Base-by-base conservation (phyloP, 768 basidiomycete species). In the Nidularia pulvinata region DNA sequence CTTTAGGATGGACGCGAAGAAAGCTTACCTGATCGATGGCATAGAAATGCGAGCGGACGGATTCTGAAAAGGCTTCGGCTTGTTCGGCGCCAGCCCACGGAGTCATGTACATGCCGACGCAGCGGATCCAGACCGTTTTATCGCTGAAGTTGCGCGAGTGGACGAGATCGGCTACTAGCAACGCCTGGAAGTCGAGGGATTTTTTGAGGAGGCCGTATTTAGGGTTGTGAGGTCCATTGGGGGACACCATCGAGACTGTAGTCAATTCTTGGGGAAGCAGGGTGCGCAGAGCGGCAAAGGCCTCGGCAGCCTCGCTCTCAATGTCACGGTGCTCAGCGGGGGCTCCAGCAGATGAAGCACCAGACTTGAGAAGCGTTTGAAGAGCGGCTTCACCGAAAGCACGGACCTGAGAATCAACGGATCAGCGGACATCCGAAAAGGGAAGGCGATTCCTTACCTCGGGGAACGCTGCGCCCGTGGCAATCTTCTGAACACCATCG, bases 401-500 rank as follows among this genome's bases (percentile, higher is more conserved):
- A 54, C 95, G 90, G 61, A 97, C 88, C 87, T 88, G 52, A 6
- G 50, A 35, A 34, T 36, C 39, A 19, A 53, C 42, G 25, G 53
- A 25, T 14, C 46, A 22, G 33, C 47, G 42, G 33, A 35, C 33
- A 42, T 25, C 45, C 58, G 14, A 48, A 49, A 53, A 42, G 36
- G 35, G 51, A 56, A 50, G n/a, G 51, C 49, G 33, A 44, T 14
- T 32, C 61, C 79, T 52, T 39, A 88, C 93, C 75, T 98, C 96
- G 50, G 96, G 96, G 80, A 98, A 98, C 30, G 95, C 93, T 51
- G 95, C 95, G 14, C 89, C 83, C 52, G 85, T 85, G 10, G 91
- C 91, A 59, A 98, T 93, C 70, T 89, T 91, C 64, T 91, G 84
- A 14, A 96, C 93, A 54, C 95, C 94, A 34, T 92, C 89, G 4